Percentiles rank a stretch among this genome's conserved stretches.
phyloP scores from a whole-genome alignment of 768 basidiomycete species.

The Trametes sanguinea region DNA sequence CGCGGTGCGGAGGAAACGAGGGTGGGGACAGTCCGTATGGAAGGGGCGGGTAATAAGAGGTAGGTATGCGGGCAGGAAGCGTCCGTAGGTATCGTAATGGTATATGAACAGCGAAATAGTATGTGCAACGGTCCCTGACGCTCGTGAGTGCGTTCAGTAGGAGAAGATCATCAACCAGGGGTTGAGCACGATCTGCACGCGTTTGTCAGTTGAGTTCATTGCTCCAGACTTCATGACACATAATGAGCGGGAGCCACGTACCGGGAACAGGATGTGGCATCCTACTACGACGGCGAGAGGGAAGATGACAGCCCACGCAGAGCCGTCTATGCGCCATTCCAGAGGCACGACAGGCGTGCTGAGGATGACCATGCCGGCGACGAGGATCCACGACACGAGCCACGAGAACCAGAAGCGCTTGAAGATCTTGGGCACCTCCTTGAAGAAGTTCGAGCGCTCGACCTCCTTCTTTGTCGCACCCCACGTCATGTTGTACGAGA shows the following conservation, averaged over 20 bases:
- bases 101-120: conserved; percentile 13
- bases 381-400: conserved; percentile 50
- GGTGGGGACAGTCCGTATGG: conserved; percentile 12
- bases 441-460: conserved; percentile 87
- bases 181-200: conserved; percentile 71
- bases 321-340: conserved; percentile 63
- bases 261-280: conserved; percentile 77
- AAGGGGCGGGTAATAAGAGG: not conserved
- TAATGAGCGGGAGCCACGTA: conserved; percentile 36
- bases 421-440: conserved; percentile 83
- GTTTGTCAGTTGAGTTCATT: not conserved
- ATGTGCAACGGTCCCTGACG: conserved; percentile 4
- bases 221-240: not conserved
- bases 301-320: conserved; percentile 72
- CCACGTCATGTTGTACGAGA: conserved; percentile 81
- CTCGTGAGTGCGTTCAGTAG: conserved; percentile 36
- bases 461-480: conserved; percentile 83
- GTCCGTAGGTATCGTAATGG: conserved; percentile 22
- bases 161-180: conserved; percentile 90
- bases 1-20: conserved; percentile 13
- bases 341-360: conserved; percentile 53
- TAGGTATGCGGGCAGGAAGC: conserved; percentile 14
- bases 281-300: conserved; percentile 68
- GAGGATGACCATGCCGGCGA: conserved; percentile 62
- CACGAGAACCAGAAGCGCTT: conserved; percentile 77